Conservation (phyloP, 352 stramenopile species). For the Halophytophthora batemanensis region DNA sequence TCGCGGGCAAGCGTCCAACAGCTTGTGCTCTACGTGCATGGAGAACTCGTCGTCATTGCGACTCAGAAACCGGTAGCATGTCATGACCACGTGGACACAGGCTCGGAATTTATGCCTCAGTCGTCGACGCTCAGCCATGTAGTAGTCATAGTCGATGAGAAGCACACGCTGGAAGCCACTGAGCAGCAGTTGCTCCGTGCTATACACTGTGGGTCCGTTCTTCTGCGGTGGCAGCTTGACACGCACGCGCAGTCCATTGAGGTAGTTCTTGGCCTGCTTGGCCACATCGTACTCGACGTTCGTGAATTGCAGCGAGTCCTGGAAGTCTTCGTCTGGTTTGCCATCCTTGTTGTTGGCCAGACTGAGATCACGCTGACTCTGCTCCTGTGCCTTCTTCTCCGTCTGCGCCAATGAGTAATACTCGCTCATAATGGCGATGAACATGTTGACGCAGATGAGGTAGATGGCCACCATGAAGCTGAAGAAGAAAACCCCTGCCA, state of each 20-base stretch:
- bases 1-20: constrained; percentile 17
- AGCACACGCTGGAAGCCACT: constrained; percentile 64
- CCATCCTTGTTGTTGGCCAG: constrained; percentile 13
- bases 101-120: constrained; percentile 59
- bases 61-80: constrained; percentile 46
- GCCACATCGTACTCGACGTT: constrained; percentile 76
- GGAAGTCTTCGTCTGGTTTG: constrained; percentile 34
- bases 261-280: constrained; percentile 68
- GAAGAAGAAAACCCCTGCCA: constrained; percentile 83
- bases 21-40: constrained; percentile 28
- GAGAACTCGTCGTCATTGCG: constrained; percentile 50
- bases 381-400: constrained; percentile 62
- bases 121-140: constrained; percentile 62
- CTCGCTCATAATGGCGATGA: constrained; percentile 83
- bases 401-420: constrained; percentile 75
- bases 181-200: constrained; percentile 50
- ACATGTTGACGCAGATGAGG: constrained; percentile 84
- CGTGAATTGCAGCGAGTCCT: constrained; percentile 53
- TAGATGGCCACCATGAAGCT: constrained; percentile 81
- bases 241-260: constrained; percentile 48
- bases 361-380: constrained; percentile 37
- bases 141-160: constrained; percentile 71
- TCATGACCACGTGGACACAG: constrained; percentile 53
- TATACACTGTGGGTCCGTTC: constrained; percentile 28
- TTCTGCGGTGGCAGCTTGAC: constrained; percentile 53